These are phyloP conservation scores for Leccinum pellstonianum DNA, from an alignment of 768 basidiomycete species.

Conservation along the genomic window DNA sequence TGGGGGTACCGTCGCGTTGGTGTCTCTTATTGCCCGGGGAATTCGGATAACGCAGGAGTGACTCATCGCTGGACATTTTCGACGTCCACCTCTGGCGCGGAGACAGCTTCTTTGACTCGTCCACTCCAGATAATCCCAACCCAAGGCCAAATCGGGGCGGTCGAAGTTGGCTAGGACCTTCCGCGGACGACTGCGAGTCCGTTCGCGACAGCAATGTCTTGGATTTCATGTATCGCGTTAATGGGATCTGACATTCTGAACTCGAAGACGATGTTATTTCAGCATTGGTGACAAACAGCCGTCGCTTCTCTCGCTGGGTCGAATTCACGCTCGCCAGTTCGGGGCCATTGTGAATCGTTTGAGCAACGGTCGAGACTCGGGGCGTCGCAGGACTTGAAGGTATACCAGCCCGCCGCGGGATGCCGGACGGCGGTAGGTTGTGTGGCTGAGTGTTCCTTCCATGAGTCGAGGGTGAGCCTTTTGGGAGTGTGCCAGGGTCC, in stretches of 20 bases:
- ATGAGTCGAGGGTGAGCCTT: conserved; percentile 6
- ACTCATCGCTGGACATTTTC: conserved; percentile 8
- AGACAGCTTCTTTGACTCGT: conserved; percentile 14
- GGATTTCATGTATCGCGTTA: conserved; percentile 15
- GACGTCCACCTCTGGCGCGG: conserved; percentile 17
- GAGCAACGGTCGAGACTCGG: conserved; percentile 9
- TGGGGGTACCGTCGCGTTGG: conserved; percentile 11
- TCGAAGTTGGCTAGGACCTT: conserved; percentile 16
- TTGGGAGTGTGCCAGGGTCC: conserved; percentile 25
- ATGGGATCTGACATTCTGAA: conserved; percentile 37
- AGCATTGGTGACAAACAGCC: conserved; percentile 45
- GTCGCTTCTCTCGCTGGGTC: conserved; percentile 32
- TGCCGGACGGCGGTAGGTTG: conserved; percentile 20
- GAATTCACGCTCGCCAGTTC: conserved; percentile 36
- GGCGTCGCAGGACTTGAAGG: conserved; percentile 16
- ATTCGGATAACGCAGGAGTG: conserved; percentile 4
- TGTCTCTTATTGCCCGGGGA: conserved; percentile 11
- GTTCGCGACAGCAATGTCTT: conserved; percentile 15
- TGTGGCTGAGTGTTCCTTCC: conserved; percentile 11
- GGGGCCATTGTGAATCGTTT: conserved; percentile 10
- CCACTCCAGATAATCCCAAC: conserved; percentile 22
- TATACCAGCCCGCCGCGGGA: conserved; percentile 26
- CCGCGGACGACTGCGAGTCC: conserved; percentile 23
- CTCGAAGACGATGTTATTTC: conserved; percentile 42
- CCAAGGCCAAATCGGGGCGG: conserved; percentile 32